phyloP scores from a whole-genome alignment of 805 yeast species.

The Nakazawaea populi region DNA sequence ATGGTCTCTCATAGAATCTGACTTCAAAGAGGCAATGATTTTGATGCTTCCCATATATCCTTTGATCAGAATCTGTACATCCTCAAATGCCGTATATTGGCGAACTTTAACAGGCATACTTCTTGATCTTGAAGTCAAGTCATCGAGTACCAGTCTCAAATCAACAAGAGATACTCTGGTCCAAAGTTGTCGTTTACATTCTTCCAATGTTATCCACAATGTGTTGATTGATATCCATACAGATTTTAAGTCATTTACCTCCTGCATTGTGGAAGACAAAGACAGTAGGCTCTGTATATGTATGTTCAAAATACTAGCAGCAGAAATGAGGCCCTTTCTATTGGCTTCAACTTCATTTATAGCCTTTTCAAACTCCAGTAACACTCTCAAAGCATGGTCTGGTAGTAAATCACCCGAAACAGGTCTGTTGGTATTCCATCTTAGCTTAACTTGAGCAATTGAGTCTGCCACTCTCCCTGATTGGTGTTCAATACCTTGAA shows the following conservation, averaged over 20 bases:
- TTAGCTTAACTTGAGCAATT: slow-evolving; percentile 23
- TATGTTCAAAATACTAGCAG: slow-evolving; percentile 28
- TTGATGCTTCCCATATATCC: slow-evolving; percentile 31
- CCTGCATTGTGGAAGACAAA: slow-evolving; percentile 26
- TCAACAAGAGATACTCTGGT: slow-evolving; percentile 33
- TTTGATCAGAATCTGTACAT: slow-evolving; percentile 42
- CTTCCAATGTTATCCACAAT: slow-evolving; percentile 41
- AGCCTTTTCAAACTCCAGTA: slow-evolving; percentile 22
- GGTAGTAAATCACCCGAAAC: slow-evolving; percentile 36
- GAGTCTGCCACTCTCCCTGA: slow-evolving; percentile 27
- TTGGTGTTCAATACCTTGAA: slow-evolving; percentile 36
- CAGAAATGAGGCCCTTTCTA: slow-evolving; percentile 20
- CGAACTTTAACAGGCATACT: slow-evolving; percentile 52
- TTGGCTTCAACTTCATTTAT: slow-evolving; percentile 13
- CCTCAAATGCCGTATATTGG: slow-evolving; percentile 65
- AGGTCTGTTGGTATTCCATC: slow-evolving; percentile 49
- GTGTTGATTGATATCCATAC: slow-evolving; percentile 62
- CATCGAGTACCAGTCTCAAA: slow-evolving; percentile 45
- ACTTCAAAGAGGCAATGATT: slow-evolving; percentile 39
- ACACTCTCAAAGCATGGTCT: slow-evolving; percentile 32
- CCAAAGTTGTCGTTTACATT: slow-evolving; percentile 45
- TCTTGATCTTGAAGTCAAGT: slow-evolving; percentile 37
- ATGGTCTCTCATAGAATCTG: slow-evolving; percentile 51
- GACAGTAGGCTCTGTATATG: slow-evolving; percentile 17
- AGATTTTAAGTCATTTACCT: slow-evolving; percentile 46